Base-by-base conservation (phyloP, 2,329 filamentous ascomycete species). In the Pezizomycotina sp. region DNA sequence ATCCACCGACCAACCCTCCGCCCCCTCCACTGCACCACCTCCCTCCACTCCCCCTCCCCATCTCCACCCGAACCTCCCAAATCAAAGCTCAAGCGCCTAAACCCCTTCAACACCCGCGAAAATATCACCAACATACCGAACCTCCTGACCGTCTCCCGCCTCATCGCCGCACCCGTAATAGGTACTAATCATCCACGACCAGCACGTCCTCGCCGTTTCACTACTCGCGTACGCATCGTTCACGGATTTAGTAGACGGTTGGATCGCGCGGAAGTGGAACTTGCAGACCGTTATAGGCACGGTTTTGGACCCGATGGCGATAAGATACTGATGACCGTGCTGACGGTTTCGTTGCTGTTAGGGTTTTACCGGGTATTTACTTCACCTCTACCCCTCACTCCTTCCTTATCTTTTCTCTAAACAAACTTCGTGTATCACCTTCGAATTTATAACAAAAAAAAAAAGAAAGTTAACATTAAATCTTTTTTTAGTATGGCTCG, bases 71-170 rank as follows among this genome's bases (percentile, higher is more conserved):
- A n/a, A n/a, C n/a, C n/a, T n/a, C n/a, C n/a, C n/a, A n/a, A n/a
- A n/a, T n/a, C n/a, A n/a, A n/a, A n/a, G n/a, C n/a, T n/a, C n/a
- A n/a, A n/a, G n/a, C 10, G 28, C 12, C 30, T 41, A 39, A 42
- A 27, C 48, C 53, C 50, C 15, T 56, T 44, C 28, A 40, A 55
- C 33, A 55, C 62, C 6, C 80, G 76, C 55, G 89, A 98, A 60
- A 83, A 98, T 54, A 92, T 98, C 53, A 93, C 92, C 62, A 98
- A 82, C 22, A 55, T 98, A n/a, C 89, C 89, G 25, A 98, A 98
- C 55, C 65, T 92, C 44, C 68, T 98, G 34, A 98, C 89, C 1
- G 74, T 86, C 48, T 80, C 82, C 2, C 78, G 89, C 2, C 70
- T 98, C 24, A 55, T 80, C 32, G 77, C 80, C 1, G 80, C 89